Evolutionary conservation across 352 stramenopile genomes (phyloP), one percentile per base, ranked within the genome.

Genomic region (Phytophthora lateralis): DNA sequence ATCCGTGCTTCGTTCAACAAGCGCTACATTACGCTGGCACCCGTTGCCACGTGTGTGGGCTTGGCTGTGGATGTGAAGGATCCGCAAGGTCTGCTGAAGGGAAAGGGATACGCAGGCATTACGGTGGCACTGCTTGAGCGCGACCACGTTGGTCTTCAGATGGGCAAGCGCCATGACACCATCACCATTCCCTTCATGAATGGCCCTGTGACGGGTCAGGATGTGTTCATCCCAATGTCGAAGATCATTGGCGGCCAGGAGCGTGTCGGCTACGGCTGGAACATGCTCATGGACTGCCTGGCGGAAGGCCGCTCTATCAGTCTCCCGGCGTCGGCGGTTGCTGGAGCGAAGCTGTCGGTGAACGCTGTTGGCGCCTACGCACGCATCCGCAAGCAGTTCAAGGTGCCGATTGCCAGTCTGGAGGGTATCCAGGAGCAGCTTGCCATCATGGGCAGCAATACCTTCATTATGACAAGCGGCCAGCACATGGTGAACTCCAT

Each of bases 231-330:
- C 58, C 96, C 97, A 4, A 99, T 99, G 88, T 88, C 93, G 21
- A 97, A 96, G 73, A 98, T 99, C 68, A 96, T 99, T 30, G 97
- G 97, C 60, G 97, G 97, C 32, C 96, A 98, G 79, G 93, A 96
- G 54, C 85, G 92, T 66, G 97, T 97, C 34, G 97, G 97, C 50
- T 98, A 97, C 70, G 97, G 97, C 60, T 99, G 97, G 97, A 98
- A 99, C 80, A 99, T 99, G 97, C 96, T 99, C 69, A 98, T 99
- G 71, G 97, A 99, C 68, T 99, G 97, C 65, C 71, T 99, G 18
- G 97, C 97, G 9, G 97, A 99, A 85, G 97, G 97, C 59, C 91
- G 97, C 43, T 97, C 96, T 43, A 97, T 99, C 39, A 98, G 88
- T 78, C 81, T 99, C n/a, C 97, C 97, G 17, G 96, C 95, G 18